Evolutionary conservation across 495 filamentous ascomycete species (phyloP).

Genomic region (Penicillium goetzii): DNA sequence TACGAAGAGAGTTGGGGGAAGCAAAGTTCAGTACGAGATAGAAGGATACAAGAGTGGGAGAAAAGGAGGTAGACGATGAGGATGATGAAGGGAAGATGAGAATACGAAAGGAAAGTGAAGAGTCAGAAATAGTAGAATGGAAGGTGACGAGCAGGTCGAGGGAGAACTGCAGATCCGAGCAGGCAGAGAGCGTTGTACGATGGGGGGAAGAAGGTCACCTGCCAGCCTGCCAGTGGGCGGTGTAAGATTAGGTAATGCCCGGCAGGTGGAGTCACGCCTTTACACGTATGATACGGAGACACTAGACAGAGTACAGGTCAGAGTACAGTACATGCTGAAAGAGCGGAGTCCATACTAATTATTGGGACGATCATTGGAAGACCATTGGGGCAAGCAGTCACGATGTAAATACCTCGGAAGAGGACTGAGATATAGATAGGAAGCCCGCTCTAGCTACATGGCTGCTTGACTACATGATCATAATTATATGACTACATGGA

Average conservation of each 20-base stretch:
- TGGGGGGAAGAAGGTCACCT: conserved; percentile 10
- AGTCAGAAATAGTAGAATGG: not conserved
- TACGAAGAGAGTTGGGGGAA: not conserved
- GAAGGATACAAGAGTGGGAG: not conserved
- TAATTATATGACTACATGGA: not conserved
- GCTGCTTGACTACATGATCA: not conserved
- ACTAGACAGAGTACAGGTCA: too few species aligned
- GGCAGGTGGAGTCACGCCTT: not conserved
- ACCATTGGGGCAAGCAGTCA: not conserved
- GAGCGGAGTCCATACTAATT: not conserved
- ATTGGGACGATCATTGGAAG: not conserved
- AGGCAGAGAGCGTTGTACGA: conserved; percentile 8
- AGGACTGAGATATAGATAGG: not conserved
- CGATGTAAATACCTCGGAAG: not conserved
- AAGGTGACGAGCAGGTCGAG: not conserved
- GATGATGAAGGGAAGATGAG: conserved; percentile 2
- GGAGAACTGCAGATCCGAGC: not conserved
- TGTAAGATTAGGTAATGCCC: conserved; percentile 7
- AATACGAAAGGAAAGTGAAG: not conserved
- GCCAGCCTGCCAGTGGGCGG: conserved; percentile 3
- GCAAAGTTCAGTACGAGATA: not conserved
- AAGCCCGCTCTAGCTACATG: not conserved
- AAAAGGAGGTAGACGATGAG: not conserved
- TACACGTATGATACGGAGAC: not conserved
- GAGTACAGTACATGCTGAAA: not conserved